Evolutionary conservation across 2,329 filamentous ascomycete genomes (phyloP).

Genomic region (Macroventuria anomochaeta): DNA sequence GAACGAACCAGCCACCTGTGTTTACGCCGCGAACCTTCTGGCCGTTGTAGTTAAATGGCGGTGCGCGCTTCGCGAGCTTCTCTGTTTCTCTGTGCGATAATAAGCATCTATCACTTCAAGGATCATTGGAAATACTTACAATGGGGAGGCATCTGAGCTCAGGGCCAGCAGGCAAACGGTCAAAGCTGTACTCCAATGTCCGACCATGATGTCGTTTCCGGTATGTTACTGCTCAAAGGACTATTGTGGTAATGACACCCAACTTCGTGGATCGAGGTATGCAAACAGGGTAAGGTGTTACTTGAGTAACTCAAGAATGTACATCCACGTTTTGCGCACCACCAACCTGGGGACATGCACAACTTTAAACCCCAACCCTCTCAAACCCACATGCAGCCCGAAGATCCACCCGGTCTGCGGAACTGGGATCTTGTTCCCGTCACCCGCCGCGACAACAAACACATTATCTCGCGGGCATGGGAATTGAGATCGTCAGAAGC

Average conservation of each 20-base stretch:
- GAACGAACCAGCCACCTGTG: conserved; percentile 68
- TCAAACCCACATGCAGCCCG: conserved; percentile 5
- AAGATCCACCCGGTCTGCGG: conserved; percentile 3
- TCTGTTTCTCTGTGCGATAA: conserved; percentile 15
- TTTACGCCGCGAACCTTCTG: conserved; percentile 69
- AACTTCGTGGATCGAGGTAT: conserved; percentile 10
- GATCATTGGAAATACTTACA: conserved; percentile 30
- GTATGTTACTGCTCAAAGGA: conserved; percentile 13
- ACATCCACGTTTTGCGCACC: conserved; percentile 8
- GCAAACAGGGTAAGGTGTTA: conserved; percentile 12
- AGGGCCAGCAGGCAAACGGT: conserved; percentile 41
- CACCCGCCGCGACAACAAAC: conserved; percentile 16
- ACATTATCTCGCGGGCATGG: conserved; percentile 7
- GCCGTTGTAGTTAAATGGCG: conserved; percentile 60
- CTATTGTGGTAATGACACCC: conserved; percentile 18
- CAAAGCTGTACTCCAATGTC: conserved; percentile 32
- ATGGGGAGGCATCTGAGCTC: conserved; percentile 39
- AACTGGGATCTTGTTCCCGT: conserved; percentile 11
- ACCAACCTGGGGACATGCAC: conserved; percentile 17
- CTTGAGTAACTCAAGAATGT: conserved; percentile 16
- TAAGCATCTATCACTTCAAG: neutral
- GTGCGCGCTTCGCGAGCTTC: conserved; percentile 35
- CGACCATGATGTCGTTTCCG: conserved; percentile 30
- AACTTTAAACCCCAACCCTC: conserved; percentile 12
- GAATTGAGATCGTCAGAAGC: conserved; percentile 14